phyloP scores from a whole-genome alignment of 2,329 filamentous ascomycete species.

The Ophiostoma sp. region DNA sequence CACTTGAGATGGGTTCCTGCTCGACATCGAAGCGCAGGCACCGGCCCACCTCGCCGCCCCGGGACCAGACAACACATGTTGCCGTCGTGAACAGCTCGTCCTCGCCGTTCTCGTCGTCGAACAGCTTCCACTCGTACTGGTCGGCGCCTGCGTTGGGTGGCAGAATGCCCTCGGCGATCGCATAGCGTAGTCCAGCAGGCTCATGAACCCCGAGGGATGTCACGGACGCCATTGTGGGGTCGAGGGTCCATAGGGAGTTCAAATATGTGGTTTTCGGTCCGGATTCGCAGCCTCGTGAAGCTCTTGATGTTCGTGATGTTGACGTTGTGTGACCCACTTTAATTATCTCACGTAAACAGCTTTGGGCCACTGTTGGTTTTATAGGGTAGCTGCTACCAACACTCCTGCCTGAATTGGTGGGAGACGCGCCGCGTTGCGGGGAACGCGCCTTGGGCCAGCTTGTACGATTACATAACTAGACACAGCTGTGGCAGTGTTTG shows the following conservation, averaged over 20 bases:
- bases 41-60: conserved; percentile 76
- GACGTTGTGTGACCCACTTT: conserved; percentile 6
- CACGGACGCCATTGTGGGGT: conserved; percentile 69
- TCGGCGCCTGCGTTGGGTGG: conserved; percentile 58
- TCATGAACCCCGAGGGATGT: conserved; percentile 87
- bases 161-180: conserved; percentile 74
- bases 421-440: conserved; percentile 23
- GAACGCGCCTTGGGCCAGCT: conserved; percentile 8
- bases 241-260: not conserved
- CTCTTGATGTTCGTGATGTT: conserved; percentile 9
- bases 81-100: conserved; percentile 77
- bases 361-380: not conserved
- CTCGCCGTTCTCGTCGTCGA: conserved; percentile 47
- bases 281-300: not conserved
- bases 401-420: not conserved
- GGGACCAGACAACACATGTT: conserved; percentile 79
- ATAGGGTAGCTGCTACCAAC: conserved; percentile 18
- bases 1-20: conserved; percentile 79
- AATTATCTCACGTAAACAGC: conserved; percentile 11
- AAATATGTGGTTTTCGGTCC: not conserved
- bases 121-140: conserved; percentile 71
- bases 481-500: conserved; percentile 16
- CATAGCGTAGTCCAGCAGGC: conserved; percentile 75
- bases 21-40: conserved; percentile 82
- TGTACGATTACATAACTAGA: not conserved